phyloP scores from a whole-genome alignment of 495 filamentous ascomycete species.

The Aspergillus steynii region DNA sequence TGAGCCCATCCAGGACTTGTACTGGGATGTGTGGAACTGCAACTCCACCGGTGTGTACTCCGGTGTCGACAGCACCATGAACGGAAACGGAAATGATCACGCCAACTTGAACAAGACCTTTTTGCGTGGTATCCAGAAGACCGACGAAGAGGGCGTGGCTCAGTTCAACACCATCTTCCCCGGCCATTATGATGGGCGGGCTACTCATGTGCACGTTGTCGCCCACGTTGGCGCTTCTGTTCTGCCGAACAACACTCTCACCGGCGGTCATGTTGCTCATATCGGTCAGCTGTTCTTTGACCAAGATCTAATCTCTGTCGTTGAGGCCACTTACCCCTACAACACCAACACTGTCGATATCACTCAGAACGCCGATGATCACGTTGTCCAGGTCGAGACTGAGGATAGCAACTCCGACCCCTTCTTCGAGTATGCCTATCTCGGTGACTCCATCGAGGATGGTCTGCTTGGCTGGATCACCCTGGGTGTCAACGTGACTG shows the following conservation, averaged over 20 bases:
- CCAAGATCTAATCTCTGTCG: conserved; percentile 43
- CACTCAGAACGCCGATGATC: conserved; percentile 51
- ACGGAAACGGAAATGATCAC: conserved; percentile 25
- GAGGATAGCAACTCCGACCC: conserved; percentile 53
- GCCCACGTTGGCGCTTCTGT: conserved; percentile 46
- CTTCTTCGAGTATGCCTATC: conserved; percentile 53
- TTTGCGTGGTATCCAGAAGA: conserved; percentile 52
- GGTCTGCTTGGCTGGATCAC: conserved; percentile 59
- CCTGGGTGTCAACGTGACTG: conserved; percentile 52
- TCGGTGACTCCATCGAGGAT: conserved; percentile 54
- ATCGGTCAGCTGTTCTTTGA: conserved; percentile 65
- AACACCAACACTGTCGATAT: conserved; percentile 50
- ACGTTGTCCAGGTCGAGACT: conserved; percentile 45
- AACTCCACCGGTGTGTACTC: conserved; percentile 58
- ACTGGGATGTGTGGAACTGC: conserved; percentile 57
- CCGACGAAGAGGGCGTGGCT: conserved; percentile 48
- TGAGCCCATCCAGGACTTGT: conserved; percentile 47
- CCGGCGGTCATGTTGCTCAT: conserved; percentile 50
- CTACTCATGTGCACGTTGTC: conserved; percentile 50
- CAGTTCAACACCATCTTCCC: conserved; percentile 53
- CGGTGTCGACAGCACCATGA: conserved; percentile 20
- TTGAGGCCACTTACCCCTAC: conserved; percentile 54
- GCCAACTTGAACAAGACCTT: conserved; percentile 49
- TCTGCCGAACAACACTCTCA: conserved; percentile 49
- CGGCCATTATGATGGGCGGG: conserved; percentile 52